Conservation (phyloP, 2,329 filamentous ascomycete species). For the Gliomastix tumulicola region DNA sequence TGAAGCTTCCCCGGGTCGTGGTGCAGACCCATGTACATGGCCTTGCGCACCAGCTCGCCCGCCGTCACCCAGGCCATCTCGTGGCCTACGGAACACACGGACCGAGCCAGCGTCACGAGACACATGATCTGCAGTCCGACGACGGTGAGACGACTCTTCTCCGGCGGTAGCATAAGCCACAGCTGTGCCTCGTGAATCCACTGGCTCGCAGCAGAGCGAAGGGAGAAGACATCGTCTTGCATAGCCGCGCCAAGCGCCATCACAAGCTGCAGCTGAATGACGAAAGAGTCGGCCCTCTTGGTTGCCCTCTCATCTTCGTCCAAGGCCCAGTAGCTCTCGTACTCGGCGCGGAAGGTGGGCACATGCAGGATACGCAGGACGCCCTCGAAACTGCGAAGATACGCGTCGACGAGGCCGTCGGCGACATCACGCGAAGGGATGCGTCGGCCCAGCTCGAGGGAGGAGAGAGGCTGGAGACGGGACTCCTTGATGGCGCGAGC, state of each 20-base stretch:
- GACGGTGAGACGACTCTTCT: constrained; percentile 42
- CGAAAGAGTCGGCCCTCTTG: constrained; percentile 35
- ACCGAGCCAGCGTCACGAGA: constrained; percentile 41
- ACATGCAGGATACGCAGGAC: constrained; percentile 50
- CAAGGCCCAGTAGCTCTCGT: constrained; percentile 40
- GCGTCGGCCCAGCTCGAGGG: constrained; percentile 26
- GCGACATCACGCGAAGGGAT: constrained; percentile 31
- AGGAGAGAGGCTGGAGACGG: constrained; percentile 24
- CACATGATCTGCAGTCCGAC: constrained; percentile 43
- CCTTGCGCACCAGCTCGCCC: constrained; percentile 42
- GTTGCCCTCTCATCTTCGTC: constrained; percentile 24
- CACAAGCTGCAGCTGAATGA: constrained; percentile 46
- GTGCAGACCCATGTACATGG: constrained; percentile 52
- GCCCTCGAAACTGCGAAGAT: constrained; percentile 49
- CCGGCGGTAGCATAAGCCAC: constrained; percentile 38
- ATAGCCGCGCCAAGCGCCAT: constrained; percentile 43
- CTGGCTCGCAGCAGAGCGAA: constrained; percentile 33
- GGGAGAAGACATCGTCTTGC: constrained; percentile 34
- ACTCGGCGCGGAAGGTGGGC: constrained; percentile 48
- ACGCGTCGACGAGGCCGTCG: constrained; percentile 43
- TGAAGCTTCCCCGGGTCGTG: constrained; percentile 43
- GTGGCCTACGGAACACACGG: constrained; percentile 36
- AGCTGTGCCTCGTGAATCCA: constrained; percentile 47
- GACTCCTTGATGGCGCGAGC: constrained; percentile 32
- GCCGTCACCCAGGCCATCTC: constrained; percentile 46